Evolutionary conservation across 2,329 filamentous ascomycete genomes (phyloP), one percentile per base, ranked within the genome.

Genomic region (Penicillium glabrum): DNA sequence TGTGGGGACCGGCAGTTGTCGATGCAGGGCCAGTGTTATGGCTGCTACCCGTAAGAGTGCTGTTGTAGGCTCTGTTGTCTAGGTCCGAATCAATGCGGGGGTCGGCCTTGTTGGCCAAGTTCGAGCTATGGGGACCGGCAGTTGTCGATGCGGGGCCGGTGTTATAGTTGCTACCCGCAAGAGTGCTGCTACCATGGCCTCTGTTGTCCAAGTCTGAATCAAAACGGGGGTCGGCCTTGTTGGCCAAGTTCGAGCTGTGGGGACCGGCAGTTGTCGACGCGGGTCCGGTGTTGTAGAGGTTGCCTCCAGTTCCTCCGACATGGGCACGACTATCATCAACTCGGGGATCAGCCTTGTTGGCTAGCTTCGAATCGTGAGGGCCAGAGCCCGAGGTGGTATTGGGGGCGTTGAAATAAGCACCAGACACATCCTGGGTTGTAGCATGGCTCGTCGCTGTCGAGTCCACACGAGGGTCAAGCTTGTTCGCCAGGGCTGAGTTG

Each of bases 81-180:
- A 23, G 1, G 23, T 56, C 53, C 3, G 48, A 56, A 23, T 53
- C 57, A 5, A 55, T 14, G n/a, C 14, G 58, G 33, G 55, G 55
- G 29, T 54, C 52, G 8, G 16, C 16, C 13, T 54, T 54, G 37
- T 54, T 54, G 35, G 45, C 52, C 14, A 54, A 6, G 26, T 49
- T 44, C 9, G 52, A 54, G 11, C 29, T 19, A 21, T 48, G 46
- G 13, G 46, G 59, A 53, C 33, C 33, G n/a, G 39, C 44, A 1
- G 45, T 51, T n/a, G 33, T 5, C 10, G 23, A 19, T 41, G 47
- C 31, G 8, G 47, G 35, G 9, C 16, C 26, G 14, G 47, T 33
- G 37, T 27, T 44, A n/a, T 29, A 19, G 11, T 19, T n/a, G 27
- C 6, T 24, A 8, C 27, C 24, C 27, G 6, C 19, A 10, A 35